Evolutionary conservation across 768 basidiomycete species (phyloP), one percentile per base, ranked within the genome.

Genomic region (Boletus coccyginus): DNA sequence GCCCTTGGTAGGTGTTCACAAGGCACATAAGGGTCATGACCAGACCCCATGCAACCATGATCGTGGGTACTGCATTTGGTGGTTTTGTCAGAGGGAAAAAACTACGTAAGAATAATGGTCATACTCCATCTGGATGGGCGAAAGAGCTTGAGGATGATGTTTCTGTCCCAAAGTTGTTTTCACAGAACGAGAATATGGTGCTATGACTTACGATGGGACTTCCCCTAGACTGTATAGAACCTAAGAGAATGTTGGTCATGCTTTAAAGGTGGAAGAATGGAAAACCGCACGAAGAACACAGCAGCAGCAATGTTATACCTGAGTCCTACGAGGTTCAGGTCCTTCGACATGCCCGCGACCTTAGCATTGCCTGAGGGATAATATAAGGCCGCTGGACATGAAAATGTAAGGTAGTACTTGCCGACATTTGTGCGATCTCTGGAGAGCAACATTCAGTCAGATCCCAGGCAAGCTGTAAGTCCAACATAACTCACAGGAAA

Each of bases 351-450:
- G 17, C 78, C 78, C 11, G 79, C 78, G 31, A 81, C 74, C 68
- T 70, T 68, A 0, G 76, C 76, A 61, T 77, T 77, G 46, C 76
- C 76, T 77, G 42, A 48, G 14, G 31, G n/a, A 27, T 16, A 7
- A 27, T 14, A 21, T 65, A 16, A 59, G 53, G 16, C n/a, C n/a
- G n/a, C n/a, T n/a, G n/a, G n/a, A n/a, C n/a, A n/a, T n/a, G n/a
- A n/a, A n/a, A 21, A 32, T 21, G 8, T 3, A 31, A 9, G 19
- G 55, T 19, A 21, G 17, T 39, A 69, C 71, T 69, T 64, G 53
- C 78, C 79, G 39, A 80, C 66, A 62, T 78, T 80, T 40, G 76
- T 66, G 16, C 79, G 74, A 60, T 79, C 79, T 31, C 75, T 77
- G 38, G n/a, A 50, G 35, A 35, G 50, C 32, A 32, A 38, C 32